Conservation (phyloP, 805 yeast genomes). For the Jamesozyma gamospora region DNA sequence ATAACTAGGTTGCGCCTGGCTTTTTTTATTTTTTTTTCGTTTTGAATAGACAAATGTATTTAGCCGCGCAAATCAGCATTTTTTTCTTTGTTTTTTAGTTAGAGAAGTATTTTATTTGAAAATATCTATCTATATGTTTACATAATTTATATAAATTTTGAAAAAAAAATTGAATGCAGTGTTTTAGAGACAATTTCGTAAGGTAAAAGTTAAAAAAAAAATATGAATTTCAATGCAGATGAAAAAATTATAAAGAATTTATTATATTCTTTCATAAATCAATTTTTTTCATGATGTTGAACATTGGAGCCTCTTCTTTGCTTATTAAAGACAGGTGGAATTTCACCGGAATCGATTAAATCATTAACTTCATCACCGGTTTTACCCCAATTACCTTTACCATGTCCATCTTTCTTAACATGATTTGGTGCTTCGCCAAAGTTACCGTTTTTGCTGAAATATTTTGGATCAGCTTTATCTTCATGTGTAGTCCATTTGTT, state of each 20-base stretch:
- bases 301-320: conserved; percentile 44
- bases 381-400: conserved; percentile 81
- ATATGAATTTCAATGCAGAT: not conserved
- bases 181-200: no score
- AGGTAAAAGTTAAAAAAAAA: not conserved
- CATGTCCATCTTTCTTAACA: conserved; percentile 77
- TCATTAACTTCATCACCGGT: conserved; percentile 69
- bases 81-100: no score
- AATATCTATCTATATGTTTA: no score
- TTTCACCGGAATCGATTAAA: conserved; percentile 48
- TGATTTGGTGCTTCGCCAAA: conserved; percentile 60
- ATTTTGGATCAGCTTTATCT: conserved; percentile 48
- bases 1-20: no score
- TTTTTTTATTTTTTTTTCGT: no score
- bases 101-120: no score
- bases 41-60: no score
- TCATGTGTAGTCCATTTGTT: conserved; percentile 65
- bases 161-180: no score
- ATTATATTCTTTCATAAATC: no score
- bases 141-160: no score
- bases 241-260: no score
- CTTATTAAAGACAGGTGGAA: conserved; percentile 38
- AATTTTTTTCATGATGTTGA: conserved; percentile 34
- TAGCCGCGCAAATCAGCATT: no score
- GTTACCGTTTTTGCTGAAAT: conserved; percentile 72